These are phyloP conservation scores for Periconia sp. DNA, from an alignment of 2,329 filamentous ascomycete genomes.

Conservation along the genomic window DNA sequence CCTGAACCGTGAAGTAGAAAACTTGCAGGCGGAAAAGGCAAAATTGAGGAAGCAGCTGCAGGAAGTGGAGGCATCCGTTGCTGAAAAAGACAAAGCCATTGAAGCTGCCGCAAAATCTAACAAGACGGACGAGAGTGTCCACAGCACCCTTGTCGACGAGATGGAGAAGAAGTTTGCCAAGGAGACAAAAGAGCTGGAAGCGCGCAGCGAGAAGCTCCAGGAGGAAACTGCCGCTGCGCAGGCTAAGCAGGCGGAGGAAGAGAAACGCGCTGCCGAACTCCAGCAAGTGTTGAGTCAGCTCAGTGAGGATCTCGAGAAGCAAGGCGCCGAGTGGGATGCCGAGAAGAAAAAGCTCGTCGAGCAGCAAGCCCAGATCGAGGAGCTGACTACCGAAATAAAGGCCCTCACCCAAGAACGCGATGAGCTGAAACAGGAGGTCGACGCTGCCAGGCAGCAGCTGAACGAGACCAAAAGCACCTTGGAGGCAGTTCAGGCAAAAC, in stretches of 20 bases:
- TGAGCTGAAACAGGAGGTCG: conserved; percentile 20
- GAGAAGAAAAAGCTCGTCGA: conserved; percentile 40
- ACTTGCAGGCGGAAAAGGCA: conserved; percentile 31
- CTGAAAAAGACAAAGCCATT: conserved; percentile 34
- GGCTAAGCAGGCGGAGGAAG: conserved; percentile 34
- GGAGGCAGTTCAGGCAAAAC: conserved; percentile 26
- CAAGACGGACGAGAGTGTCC: conserved; percentile 20
- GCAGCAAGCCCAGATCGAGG: conserved; percentile 31
- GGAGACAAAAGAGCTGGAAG: conserved; percentile 36
- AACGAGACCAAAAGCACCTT: conserved; percentile 25
- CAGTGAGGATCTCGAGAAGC: conserved; percentile 37
- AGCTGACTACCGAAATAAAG: conserved; percentile 25
- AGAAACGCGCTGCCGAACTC: conserved; percentile 34
- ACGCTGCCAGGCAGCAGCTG: conserved; percentile 18
- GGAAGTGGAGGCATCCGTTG: conserved; percentile 32
- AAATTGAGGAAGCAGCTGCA: conserved; percentile 36
- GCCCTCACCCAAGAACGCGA: conserved; percentile 29
- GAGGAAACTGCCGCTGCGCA: conserved; percentile 34
- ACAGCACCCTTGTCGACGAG: conserved; percentile 30
- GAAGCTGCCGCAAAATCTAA: conserved; percentile 20
- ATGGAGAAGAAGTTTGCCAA: conserved; percentile 40
- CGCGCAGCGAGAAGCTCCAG: conserved; percentile 33
- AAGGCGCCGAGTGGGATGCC: conserved; percentile 37
- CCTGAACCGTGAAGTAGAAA: conserved; percentile 33
- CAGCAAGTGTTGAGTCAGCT: conserved; percentile 40